Evolutionary conservation across 164 flowering plant species (phyloP).

Genomic region (Tinospora cordifolia): DNA sequence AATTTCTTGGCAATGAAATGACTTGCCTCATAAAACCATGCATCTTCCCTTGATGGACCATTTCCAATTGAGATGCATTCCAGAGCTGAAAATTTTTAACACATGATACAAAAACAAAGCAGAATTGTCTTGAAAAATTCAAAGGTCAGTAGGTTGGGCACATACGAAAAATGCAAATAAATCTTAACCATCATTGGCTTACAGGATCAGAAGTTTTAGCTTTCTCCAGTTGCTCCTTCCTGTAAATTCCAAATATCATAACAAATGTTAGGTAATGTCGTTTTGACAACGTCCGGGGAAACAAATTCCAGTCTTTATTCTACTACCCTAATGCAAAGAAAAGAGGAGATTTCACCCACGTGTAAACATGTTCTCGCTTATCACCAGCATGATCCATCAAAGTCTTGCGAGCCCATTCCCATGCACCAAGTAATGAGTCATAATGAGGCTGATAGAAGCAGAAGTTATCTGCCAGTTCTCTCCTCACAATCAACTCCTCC

Average conservation of each 20-base stretch:
- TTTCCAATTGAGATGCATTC: conserved; percentile 96
- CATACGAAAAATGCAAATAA: background rate
- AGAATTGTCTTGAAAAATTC: too few species aligned
- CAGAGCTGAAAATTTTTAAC: conserved; percentile 58
- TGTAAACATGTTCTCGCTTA: conserved; percentile 76
- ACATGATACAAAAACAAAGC: too few species aligned
- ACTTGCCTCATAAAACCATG: conserved; percentile 95
- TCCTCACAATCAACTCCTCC: conserved; percentile 87
- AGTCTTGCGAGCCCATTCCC: conserved; percentile 92
- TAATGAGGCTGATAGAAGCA: conserved; percentile 87
- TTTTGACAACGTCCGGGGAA: background rate
- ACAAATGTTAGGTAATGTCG: background rate
- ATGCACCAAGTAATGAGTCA: conserved; percentile 80
- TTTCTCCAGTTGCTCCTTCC: conserved; percentile 86
- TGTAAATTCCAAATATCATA: conserved; percentile 23
- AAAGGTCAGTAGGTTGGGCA: too few species aligned
- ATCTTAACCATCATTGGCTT: conserved; percentile 23
- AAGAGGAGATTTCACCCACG: conserved; percentile 38
- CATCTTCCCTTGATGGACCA: conserved; percentile 92
- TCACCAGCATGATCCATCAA: conserved; percentile 82
- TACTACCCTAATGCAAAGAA: background rate
- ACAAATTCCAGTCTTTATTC: background rate
- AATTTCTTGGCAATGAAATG: conserved; percentile 6
- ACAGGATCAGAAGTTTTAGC: conserved; percentile 91
- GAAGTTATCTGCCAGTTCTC: conserved; percentile 94